Evolutionary conservation across 495 filamentous ascomycete genomes (phyloP), one percentile per base, ranked within the genome.

Genomic region (Ramalina intermedia): DNA sequence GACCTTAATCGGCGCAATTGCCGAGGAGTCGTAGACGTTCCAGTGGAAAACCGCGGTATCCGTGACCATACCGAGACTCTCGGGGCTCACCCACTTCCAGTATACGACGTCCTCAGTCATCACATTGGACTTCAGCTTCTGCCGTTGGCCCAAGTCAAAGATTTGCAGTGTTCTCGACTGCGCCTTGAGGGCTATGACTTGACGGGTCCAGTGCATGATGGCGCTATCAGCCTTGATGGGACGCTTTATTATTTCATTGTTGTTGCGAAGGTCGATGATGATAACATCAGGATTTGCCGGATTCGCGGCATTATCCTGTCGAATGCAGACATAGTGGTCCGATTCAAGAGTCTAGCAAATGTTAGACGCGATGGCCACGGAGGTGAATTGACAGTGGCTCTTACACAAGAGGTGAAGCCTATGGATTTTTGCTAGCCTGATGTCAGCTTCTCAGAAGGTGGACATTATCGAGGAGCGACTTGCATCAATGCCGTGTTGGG

Each of bases 181-280:
- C 29, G 91, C 93, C 66, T 88, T 90, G 51, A 99, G 77, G 40
- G 93, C 91, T 62, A 99, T 96, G 66, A 96, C 89, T 63, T 91
- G 86, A 62, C 82, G 81, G 56, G 71, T 78, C 86, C 88, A 95
- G 77, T 99, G 91, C 91, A 99, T 96, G 62, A 99, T 96, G 52
- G 91, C 93, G 78, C 88, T 95, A 72, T 99, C 91, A 56, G 91
- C 93, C 70, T 96, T 96, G 73, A 99, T 99, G 8, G 89, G 87
- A 55, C 91, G 78, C 54, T 85, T 81, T 51, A 88, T 93, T 60
- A 94, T 75, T 67, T 87, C 84, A 76, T 94, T 94, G 67, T 76
- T 76, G 69, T 93, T 88, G 66, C 95, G 93, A 58, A 99, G 82
- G 63, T 96, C 81, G 66, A 99, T 70, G 66, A 96, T 99, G 65